Evolutionary conservation across 148 eudicot species (phyloP).

Genomic region (Chenopodium berlandieri): DNA sequence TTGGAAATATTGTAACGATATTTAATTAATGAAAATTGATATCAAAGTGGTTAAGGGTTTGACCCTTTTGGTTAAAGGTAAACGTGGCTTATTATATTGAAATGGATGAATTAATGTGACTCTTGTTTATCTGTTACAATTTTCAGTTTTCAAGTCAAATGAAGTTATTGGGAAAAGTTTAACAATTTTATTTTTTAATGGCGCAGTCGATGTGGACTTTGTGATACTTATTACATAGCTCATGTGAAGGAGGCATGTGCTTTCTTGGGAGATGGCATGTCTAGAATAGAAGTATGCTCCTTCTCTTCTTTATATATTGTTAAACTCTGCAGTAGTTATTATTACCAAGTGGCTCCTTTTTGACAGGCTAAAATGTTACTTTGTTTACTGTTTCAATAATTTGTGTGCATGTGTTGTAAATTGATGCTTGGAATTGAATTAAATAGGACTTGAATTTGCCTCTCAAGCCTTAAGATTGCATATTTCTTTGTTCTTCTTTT

Average conservation of each 20-base stretch:
- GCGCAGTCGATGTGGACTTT: constrained; percentile 80
- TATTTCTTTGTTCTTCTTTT: background rate
- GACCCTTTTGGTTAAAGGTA: background rate
- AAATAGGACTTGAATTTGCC: background rate
- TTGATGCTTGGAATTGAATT: background rate
- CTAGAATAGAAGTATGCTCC: constrained; percentile 76
- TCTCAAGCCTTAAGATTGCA: background rate
- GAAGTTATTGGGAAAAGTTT: background rate
- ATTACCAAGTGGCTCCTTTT: background rate
- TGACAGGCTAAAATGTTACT: background rate
- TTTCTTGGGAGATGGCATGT: constrained; percentile 97
- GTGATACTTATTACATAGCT: constrained; percentile 89
- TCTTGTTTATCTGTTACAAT: background rate
- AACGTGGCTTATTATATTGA: background rate
- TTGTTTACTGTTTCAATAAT: background rate
- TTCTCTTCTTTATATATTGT: background rate
- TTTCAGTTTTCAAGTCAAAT: too few relatives aligned
- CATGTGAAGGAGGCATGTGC: constrained; percentile 98
- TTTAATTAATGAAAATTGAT: background rate
- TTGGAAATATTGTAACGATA: background rate
- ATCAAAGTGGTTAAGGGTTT: background rate
- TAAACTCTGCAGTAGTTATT: background rate
- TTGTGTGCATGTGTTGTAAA: background rate
- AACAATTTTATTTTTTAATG: background rate
- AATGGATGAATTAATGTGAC: background rate